Percentiles rank a stretch among this genome's conserved stretches.
These are phyloP conservation scores for Thermomucor indicae-seudaticae DNA, from an alignment of 371 early-diverging fungal genomes.

Conservation along the genomic window DNA sequence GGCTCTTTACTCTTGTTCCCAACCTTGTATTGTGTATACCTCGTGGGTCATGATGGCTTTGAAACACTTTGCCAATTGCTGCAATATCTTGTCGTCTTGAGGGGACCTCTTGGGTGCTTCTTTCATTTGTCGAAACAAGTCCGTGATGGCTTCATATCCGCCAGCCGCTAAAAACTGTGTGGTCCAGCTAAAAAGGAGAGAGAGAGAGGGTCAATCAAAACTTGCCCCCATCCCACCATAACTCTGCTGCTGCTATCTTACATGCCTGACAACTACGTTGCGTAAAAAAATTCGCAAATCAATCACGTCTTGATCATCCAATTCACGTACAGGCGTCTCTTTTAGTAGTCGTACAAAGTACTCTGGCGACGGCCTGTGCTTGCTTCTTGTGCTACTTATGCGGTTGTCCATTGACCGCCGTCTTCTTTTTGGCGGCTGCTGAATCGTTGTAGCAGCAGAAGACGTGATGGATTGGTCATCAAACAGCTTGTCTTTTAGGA, in stretches of 20 bases:
- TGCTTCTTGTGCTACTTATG: slow-evolving; percentile 4
- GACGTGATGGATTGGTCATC: slow-evolving; percentile 5
- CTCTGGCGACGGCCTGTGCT: slow-evolving; percentile 29
- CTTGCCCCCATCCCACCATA: background rate
- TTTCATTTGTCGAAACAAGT: slow-evolving; percentile 38
- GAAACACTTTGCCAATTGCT: slow-evolving; percentile 41
- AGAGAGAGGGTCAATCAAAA: background rate
- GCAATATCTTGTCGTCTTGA: slow-evolving; percentile 33
- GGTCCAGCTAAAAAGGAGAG: slow-evolving; percentile 45
- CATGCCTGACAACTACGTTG: slow-evolving; percentile 38
- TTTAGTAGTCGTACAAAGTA: slow-evolving; percentile 27
- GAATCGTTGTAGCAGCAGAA: background rate
- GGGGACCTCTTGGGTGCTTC: slow-evolving; percentile 32
- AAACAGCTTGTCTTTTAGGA: too few relatives aligned
- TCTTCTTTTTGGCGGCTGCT: background rate
- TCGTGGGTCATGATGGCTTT: slow-evolving; percentile 47
- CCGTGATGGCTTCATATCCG: slow-evolving; percentile 38
- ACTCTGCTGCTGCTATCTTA: slow-evolving; percentile 13
- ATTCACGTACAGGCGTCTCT: slow-evolving; percentile 27
- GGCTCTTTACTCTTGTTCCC: background rate
- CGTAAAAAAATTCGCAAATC: slow-evolving; percentile 40
- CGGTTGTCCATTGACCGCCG: background rate
- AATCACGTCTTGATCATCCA: slow-evolving; percentile 33
- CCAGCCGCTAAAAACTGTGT: slow-evolving; percentile 40
- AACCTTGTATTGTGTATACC: too few relatives aligned